These are phyloP conservation scores for Tilletia indica DNA, from an alignment of 1,284 basidiomycete genomes.

Conservation along the genomic window DNA sequence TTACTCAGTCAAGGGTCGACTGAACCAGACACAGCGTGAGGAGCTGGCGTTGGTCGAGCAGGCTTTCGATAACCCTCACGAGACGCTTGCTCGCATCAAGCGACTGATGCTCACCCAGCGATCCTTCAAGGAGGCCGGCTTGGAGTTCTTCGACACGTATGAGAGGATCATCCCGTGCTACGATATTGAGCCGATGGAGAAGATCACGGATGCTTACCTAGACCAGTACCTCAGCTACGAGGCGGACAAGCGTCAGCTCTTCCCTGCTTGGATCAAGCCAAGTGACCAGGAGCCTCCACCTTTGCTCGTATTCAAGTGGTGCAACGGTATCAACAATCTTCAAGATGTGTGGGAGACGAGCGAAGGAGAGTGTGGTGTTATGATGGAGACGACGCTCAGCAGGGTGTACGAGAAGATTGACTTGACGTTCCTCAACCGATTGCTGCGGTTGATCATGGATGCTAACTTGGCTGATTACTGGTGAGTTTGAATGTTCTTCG, in stretches of 20 bases:
- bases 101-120: constrained; percentile 55
- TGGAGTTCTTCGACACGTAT: constrained; percentile 56
- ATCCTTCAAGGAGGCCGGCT: constrained; percentile 54
- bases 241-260: constrained; percentile 55
- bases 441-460: constrained; percentile 56
- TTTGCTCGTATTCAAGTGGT: constrained; percentile 56
- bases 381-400: constrained; percentile 55
- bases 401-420: constrained; percentile 56
- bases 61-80: constrained; percentile 56
- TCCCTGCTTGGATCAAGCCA: constrained; percentile 57
- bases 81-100: constrained; percentile 55
- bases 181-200: constrained; percentile 56
- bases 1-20: constrained; percentile 54
- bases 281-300: constrained; percentile 55
- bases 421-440: constrained; percentile 53
- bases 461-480: constrained; percentile 54
- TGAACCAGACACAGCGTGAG: constrained; percentile 55
- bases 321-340: constrained; percentile 54
- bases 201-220: constrained; percentile 56
- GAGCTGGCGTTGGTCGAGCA: constrained; percentile 56
- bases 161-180: constrained; percentile 52
- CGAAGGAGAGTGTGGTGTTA: constrained; percentile 53
- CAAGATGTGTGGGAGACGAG: constrained; percentile 51
- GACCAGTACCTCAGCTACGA: constrained; percentile 56
- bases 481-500: background rate